Percentiles rank a stretch among this genome's conserved stretches.
Evolutionary conservation across 768 basidiomycete genomes (phyloP).

Genomic region (Coprinopsis sp.): DNA sequence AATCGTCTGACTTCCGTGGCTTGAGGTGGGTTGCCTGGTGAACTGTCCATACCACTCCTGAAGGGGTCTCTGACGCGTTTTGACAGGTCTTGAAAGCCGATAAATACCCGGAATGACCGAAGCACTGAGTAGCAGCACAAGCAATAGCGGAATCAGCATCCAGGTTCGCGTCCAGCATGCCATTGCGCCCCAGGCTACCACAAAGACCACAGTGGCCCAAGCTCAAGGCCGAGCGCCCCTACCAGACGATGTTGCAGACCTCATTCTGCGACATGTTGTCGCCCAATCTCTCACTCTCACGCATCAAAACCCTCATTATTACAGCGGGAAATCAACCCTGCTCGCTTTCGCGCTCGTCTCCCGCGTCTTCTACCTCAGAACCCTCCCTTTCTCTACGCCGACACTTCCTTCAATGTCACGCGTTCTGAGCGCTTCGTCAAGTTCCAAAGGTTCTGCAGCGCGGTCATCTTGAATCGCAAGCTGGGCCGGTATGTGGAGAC

Average conservation of each 20-base stretch:
- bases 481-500: not conserved
- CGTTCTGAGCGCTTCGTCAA: not conserved
- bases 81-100: too few species aligned
- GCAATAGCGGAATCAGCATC: too few species aligned
- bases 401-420: not conserved
- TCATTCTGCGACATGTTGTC: constrained; percentile 1
- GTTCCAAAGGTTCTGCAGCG: not conserved
- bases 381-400: not conserved
- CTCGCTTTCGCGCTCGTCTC: not conserved
- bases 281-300: not conserved
- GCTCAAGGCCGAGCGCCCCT: not conserved
- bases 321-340: not conserved
- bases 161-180: too few species aligned
- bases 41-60: too few species aligned
- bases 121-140: too few species aligned
- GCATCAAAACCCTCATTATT: not conserved
- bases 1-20: too few species aligned
- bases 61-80: too few species aligned
- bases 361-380: not conserved
- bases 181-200: too few species aligned
- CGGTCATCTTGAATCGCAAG: not conserved
- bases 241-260: not conserved
- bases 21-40: too few species aligned
- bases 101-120: too few species aligned
- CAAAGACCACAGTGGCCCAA: too few species aligned